Percentiles rank a stretch among this genome's conserved stretches.
These are phyloP conservation scores for Linanthus parryae DNA, from an alignment of 148 eudicot genomes.

Conservation along the genomic window DNA sequence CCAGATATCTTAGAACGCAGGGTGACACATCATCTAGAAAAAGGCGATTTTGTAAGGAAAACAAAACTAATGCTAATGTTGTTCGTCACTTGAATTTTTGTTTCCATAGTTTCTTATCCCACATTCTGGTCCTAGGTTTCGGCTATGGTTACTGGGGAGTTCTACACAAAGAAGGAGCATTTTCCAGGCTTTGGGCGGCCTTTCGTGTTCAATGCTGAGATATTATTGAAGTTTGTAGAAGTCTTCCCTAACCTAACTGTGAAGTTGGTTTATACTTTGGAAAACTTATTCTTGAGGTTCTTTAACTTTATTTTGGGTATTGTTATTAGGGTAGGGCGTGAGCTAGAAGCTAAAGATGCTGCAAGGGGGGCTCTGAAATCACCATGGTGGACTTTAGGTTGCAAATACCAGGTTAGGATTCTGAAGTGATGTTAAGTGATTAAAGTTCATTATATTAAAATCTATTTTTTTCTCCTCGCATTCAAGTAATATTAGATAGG, in stretches of 20 bases:
- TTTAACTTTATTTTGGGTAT: conserved; percentile 7
- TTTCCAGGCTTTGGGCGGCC: conserved; percentile 99
- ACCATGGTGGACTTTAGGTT: conserved; percentile 99
- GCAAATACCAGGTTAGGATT: conserved; percentile 82
- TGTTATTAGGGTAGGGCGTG: conserved; percentile 81
- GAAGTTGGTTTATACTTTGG: neutral
- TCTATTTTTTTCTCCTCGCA: too few species aligned
- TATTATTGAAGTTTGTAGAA: conserved; percentile 59
- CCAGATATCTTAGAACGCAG: conserved; percentile 90
- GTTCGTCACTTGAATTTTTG: neutral
- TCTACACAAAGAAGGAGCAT: conserved; percentile 79
- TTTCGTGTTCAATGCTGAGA: conserved; percentile 73
- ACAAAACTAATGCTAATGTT: conserved; percentile 2
- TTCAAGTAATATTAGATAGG: too few species aligned
- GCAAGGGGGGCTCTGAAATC: conserved; percentile 86
- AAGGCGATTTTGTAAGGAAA: conserved; percentile 71
- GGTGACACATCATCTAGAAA: conserved; percentile 59
- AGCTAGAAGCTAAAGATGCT: conserved; percentile 74
- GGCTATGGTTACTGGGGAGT: conserved; percentile 94
- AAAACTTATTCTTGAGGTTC: neutral
- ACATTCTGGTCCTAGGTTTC: conserved; percentile 41
- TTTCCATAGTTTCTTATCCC: neutral
- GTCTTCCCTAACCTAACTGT: conserved; percentile 1
- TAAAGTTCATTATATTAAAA: too few species aligned
- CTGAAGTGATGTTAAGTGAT: too few species aligned